Base-by-base conservation (phyloP, 192 early-diverging fungal genomes). In the Chytriomyces sp. region DNA sequence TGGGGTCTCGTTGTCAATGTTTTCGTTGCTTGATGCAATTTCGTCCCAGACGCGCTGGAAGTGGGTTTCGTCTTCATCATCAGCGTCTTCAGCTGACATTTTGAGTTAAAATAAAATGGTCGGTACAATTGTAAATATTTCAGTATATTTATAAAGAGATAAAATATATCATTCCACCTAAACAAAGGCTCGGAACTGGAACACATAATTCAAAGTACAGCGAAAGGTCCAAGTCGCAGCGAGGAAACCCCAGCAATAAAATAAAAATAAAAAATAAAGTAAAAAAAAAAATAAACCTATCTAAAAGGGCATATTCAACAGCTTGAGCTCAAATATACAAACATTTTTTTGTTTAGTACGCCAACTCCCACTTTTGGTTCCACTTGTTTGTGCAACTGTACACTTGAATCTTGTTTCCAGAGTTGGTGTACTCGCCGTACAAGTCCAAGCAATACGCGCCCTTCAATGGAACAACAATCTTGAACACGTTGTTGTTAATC, bases 381-480 rank as follows among this genome's bases (percentile, higher is more conserved):
- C 53, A 57, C 53, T 57, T 57, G 53, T 20, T 20, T 5, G 53
- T 20, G 20, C 53, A n/a, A 5, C 53, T 35, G 3, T 20, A 57
- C 13, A 57, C 20, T 13, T 20, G 16, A 20, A 57, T 57, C 16
- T 20, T 13, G 53, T 57, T 57, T 57, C 53, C 53, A n/a, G 53
- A n/a, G 20, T 57, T 57, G 2, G 53, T 20, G 3, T 57, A 20
- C 16, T 57, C 53, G 53, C 20, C 16, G 53, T 35, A 13, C 53
- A 57, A 57, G 53, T 57, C 53, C 53, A 57, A 4, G 53, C 53
- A 57, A 20, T 57, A 57, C 53, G 53, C 20, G 53, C 53, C 53
- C 35, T 35, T 35, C 53, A 57, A 57, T n/a, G 16, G 16, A 13
- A 57, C 13, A 1, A 57, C 20, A 57, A 20, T 57, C 53, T 57